Base-by-base conservation (phyloP, 208 protist species). In the Angomonas deanei region DNA sequence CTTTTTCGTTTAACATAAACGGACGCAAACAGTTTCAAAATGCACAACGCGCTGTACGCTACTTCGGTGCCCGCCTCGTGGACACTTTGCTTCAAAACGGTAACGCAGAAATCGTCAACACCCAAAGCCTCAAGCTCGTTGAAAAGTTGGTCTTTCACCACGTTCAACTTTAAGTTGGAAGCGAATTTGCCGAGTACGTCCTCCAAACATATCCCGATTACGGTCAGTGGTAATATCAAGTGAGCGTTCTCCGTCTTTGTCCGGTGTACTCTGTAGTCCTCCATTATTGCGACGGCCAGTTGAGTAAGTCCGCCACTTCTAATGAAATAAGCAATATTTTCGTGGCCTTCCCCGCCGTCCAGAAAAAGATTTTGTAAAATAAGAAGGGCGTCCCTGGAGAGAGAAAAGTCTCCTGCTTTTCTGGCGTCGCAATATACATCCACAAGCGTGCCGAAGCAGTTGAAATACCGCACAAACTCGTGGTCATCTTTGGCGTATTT, bases 381-480 rank as follows among this genome's bases (percentile, higher is more conserved):
- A 28, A 77, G 74, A 10, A 68, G 48, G 0, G 72, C 65, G 34
- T 84, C 74, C 34, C 75, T 70, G 28, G 90, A 42, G 0, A 78
- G 68, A 15, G 32, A 42, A 26, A 76, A 68, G 48, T 91, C 81
- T 31, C 75, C 71, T n/a, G 50, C 69, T 48, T 82, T 82, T 2
- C 87, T 78, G 8, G 83, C 76, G 47, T 87, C 79, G 26, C 78
- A 52, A 39, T 92, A 74, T 0, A 88, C 66, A 36, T 74, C 68
- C 5, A 81, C 61, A 26, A 91, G 58, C 1, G 61, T 64, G 21
- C 90, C 84, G 64, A 82, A 91, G 4, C 56, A 53, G 55, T 92
- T 90, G 68, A 85, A 94, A 64, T 94, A 91, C 6, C 88, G 84
- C 57, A 90, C 32, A 48, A 77, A 94, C 64, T 94, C 84, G 64